These are phyloP conservation scores for Vitis amurensis DNA, from an alignment of 164 flowering plant genomes.

Conservation along the genomic window DNA sequence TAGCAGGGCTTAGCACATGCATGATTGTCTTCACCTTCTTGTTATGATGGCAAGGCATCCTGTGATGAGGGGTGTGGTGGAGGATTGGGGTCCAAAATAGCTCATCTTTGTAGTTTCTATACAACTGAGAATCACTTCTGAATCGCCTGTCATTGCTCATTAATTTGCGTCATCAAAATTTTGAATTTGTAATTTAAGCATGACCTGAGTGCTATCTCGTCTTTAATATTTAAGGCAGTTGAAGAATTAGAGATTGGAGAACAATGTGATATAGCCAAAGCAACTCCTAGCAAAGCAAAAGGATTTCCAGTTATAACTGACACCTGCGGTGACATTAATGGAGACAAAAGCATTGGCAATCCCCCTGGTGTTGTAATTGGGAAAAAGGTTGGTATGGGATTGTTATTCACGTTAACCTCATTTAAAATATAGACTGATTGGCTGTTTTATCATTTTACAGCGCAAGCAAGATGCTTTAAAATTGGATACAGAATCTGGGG, in stretches of 20 bases:
- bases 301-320: constrained; percentile 53
- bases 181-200: too few species aligned
- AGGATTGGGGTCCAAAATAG: too few species aligned
- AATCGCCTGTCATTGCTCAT: too few species aligned
- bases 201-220: background rate
- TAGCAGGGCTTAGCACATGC: too few species aligned
- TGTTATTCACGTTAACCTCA: constrained; percentile 2
- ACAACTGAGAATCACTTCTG: too few species aligned
- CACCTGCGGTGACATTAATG: constrained; percentile 23
- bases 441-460: constrained; percentile 25
- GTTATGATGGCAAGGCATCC: too few species aligned
- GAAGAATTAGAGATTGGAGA: constrained; percentile 45
- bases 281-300: constrained; percentile 57
- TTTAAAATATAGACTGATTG: background rate
- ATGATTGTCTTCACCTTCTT: too few species aligned
- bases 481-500: constrained; percentile 32
- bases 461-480: constrained; percentile 56
- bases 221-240: constrained; percentile 24
- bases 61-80: too few species aligned
- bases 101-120: too few species aligned
- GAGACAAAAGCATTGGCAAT: too few species aligned
- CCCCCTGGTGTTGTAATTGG: constrained; percentile 25
- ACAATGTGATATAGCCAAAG: constrained; percentile 61
- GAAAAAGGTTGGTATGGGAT: constrained; percentile 56
- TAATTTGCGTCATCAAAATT: too few species aligned